phyloP scores from a whole-genome alignment of 208 protist genomes.

The Jaenimonas drosophilae region DNA sequence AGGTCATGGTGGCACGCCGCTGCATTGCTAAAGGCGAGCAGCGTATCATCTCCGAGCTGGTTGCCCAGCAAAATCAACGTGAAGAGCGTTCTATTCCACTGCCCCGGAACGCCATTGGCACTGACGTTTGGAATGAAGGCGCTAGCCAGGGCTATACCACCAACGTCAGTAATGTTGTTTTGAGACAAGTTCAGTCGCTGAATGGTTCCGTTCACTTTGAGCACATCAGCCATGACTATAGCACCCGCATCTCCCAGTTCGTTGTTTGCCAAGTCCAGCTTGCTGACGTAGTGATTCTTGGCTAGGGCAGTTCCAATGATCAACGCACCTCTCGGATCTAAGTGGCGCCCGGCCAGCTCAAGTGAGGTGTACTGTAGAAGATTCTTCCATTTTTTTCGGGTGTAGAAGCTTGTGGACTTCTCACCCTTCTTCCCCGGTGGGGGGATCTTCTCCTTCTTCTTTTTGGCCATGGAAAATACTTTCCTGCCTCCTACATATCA shows the following conservation, averaged over 20 bases:
- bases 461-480: no score
- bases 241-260: constrained; percentile 65
- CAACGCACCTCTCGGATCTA: constrained; percentile 52
- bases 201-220: constrained; percentile 46
- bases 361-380: constrained; percentile 36
- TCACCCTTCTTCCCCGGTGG: constrained; percentile 61
- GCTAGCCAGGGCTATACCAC: constrained; percentile 76
- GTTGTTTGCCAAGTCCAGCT: constrained; percentile 63
- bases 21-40: constrained; percentile 78
- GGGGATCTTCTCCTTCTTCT: constrained; percentile 73
- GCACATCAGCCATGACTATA: constrained; percentile 47
- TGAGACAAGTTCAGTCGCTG: constrained; percentile 67
- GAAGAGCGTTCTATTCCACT: constrained; percentile 79
- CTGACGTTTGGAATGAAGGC: constrained; percentile 78
- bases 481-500: no score
- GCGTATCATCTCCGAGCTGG: constrained; percentile 59
- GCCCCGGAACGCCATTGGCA: constrained; percentile 61
- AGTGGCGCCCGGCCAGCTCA: constrained; percentile 38
- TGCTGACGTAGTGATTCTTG: constrained; percentile 50
- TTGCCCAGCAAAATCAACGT: constrained; percentile 63
- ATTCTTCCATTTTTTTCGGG: constrained; percentile 53
- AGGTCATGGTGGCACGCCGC: constrained; percentile 78
- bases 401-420: constrained; percentile 69
- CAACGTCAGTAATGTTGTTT: constrained; percentile 72
- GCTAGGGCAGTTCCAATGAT: constrained; percentile 53